Conservation (phyloP, 129 eudicot species). For the Flaveria sonorensis region DNA sequence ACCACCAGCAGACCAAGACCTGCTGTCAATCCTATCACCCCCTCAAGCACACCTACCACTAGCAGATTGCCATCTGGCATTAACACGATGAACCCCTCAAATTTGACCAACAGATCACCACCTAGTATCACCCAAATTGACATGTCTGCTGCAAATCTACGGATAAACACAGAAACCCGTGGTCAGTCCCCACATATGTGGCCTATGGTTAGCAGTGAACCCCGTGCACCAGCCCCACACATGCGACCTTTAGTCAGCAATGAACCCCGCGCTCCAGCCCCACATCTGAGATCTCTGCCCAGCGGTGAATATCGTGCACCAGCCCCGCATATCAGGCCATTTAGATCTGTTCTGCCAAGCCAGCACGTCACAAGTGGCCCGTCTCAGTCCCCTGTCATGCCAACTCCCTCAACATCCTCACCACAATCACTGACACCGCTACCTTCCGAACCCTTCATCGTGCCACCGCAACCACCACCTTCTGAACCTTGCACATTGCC, state of each 20-base stretch:
- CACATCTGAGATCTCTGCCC: conserved; percentile 55
- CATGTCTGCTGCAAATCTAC: conserved; percentile 38
- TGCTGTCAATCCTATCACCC: neutral
- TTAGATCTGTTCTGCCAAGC: conserved; percentile 41
- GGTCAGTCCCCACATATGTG: conserved; percentile 57
- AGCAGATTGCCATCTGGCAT: conserved; percentile 15
- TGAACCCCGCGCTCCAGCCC: conserved; percentile 55
- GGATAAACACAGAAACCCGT: conserved; percentile 48
- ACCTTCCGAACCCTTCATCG: conserved; percentile 6
- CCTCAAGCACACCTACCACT: conserved; percentile 7
- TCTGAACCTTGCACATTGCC: conserved; percentile 15
- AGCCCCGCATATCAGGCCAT: conserved; percentile 38
- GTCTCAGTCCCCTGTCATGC: conserved; percentile 16
- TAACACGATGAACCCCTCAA: conserved; percentile 12
- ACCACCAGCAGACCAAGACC: conserved; percentile 10
- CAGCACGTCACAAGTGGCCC: conserved; percentile 32
- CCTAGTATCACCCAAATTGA: conserved; percentile 52
- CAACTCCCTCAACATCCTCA: neutral
- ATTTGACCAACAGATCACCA: conserved; percentile 16
- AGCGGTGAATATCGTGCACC: conserved; percentile 46
- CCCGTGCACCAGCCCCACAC: conserved; percentile 61
- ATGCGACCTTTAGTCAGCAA: conserved; percentile 40
- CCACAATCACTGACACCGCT: conserved; percentile 10
- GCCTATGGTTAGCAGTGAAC: conserved; percentile 35
- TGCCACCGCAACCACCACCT: conserved; percentile 4